Conservation (phyloP, 805 yeast genomes). For the Wickerhamiella dianesei region DNA sequence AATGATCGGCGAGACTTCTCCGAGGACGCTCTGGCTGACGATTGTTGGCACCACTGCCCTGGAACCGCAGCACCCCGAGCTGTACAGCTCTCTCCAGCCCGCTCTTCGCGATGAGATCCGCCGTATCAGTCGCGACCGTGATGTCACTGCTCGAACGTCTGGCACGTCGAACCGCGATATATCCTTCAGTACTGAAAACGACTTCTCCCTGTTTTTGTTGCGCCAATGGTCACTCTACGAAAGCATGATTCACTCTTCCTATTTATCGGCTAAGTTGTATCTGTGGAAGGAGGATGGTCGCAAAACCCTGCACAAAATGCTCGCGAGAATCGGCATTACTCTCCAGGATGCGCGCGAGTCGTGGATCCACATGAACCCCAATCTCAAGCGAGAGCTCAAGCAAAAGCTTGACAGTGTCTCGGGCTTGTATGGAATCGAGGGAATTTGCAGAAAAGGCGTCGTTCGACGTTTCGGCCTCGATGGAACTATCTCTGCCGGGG, state of each 20-base stretch:
- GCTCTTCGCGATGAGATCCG: conserved; percentile 69
- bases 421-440: conserved; percentile 67
- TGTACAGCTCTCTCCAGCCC: conserved; percentile 61
- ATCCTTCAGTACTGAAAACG: conserved; percentile 55
- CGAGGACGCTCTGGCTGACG: conserved; percentile 67
- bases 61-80: conserved; percentile 53
- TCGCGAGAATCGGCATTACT: conserved; percentile 94
- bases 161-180: conserved; percentile 20
- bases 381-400: conserved; percentile 59
- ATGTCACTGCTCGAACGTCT: conserved; percentile 12
- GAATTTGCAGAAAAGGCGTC: conserved; percentile 73
- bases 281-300: conserved; percentile 89
- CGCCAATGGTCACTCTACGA: conserved; percentile 92
- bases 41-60: conserved; percentile 79
- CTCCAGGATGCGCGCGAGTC: conserved; percentile 76
- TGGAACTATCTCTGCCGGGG: conserved; percentile 82
- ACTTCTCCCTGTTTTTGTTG: conserved; percentile 70
- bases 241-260: conserved; percentile 79
- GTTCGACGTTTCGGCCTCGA: conserved; percentile 74
- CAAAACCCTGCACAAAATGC: conserved; percentile 72
- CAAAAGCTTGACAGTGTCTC: conserved; percentile 55
- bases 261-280: conserved; percentile 72
- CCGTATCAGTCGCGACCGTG: conserved; percentile 37
- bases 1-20: conserved; percentile 64
- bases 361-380: conserved; percentile 82